Evolutionary conservation across 805 yeast genomes (phyloP), one percentile per base, ranked within the genome.

Genomic region (Kuraishia piskuri): DNA sequence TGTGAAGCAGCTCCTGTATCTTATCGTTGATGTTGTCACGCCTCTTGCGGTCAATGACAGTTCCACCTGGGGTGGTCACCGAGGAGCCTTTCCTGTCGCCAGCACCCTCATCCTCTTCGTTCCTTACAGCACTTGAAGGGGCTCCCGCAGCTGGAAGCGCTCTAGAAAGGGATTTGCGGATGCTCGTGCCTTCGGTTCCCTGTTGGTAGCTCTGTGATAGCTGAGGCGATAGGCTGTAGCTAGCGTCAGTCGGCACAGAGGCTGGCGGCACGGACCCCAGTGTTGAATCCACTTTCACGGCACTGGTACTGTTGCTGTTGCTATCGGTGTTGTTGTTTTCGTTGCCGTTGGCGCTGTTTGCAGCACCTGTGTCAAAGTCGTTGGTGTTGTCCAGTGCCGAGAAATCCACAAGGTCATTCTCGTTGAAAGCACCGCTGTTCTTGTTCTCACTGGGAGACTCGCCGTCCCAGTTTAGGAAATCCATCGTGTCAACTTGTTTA

Each of bases 21-120:
- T 76, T 74, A 10, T 80, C 84, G 59, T 80, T 80, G 64, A 81
- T 78, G 58, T 78, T 79, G 57, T 80, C 86, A 52, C 81, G 66
- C 54, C 82, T 72, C 58, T 75, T 76, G 9, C 83, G 63, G 54
- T 76, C 79, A 7, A 71, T 62, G 2, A 68, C 59, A 40, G 69
- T 46, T 31, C 52, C 54, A 40, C 52, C 23, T 55, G 57, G 55
- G 4, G 54, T 53, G 26, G 53, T 46, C 19, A 44, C 51, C 40
- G 25, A 9, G 17, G 63, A 58, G 19, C 57, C 58, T 25, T 55
- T 56, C 26, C 61, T 49, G 17, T 67, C 72, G 47, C 56, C 61
- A 20, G 65, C 68, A 14, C 60, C 70, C 4, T 60, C 59, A 5
- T 63, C 71, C 22, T 64, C 71, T 21, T 65, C 73, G 51, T 68